Evolutionary conservation across 2,329 filamentous ascomycete genomes (phyloP).

Genomic region (Colletotrichum tropicale): DNA sequence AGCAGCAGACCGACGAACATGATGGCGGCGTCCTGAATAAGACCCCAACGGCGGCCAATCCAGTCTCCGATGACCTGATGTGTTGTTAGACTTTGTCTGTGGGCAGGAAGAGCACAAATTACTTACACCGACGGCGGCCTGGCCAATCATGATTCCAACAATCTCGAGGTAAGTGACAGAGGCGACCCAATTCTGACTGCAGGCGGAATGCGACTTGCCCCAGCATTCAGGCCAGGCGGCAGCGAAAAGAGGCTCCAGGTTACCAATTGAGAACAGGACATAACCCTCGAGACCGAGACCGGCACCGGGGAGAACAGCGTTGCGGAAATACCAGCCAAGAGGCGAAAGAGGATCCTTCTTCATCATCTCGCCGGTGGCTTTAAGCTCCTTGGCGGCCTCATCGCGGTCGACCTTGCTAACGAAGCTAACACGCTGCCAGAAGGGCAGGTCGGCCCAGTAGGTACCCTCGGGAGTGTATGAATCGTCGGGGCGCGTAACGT

Average conservation of each 20-base stretch:
- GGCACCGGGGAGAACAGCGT: conserved; percentile 90
- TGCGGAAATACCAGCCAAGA: conserved; percentile 84
- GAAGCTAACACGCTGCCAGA: conserved; percentile 74
- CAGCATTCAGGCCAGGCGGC: conserved; percentile 81
- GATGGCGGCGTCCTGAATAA: conserved; percentile 91
- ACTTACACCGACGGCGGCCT: conserved; percentile 82
- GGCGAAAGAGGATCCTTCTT: conserved; percentile 87
- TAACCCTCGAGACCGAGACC: conserved; percentile 94
- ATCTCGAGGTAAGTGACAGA: conserved; percentile 92
- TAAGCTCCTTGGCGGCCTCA: conserved; percentile 73
- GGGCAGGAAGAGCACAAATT: not conserved
- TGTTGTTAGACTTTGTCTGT: not conserved
- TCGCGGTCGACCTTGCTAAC: conserved; percentile 73
- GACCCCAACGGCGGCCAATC: conserved; percentile 91
- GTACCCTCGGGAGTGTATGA: conserved; percentile 80
- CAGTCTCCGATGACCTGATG: conserved; percentile 64
- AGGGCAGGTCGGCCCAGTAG: conserved; percentile 91
- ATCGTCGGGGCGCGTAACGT: conserved; percentile 86
- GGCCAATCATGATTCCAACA: conserved; percentile 91
- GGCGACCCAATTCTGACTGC: conserved; percentile 80
- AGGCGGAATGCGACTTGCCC: conserved; percentile 64
- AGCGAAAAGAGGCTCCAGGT: conserved; percentile 82
- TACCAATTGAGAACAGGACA: conserved; percentile 96
- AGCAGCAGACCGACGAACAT: conserved; percentile 94
- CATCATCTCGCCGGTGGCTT: conserved; percentile 75